Evolutionary conservation across 169 alveolate species (phyloP), one percentile per base, ranked within the genome.

Genomic region (Eimeria acervulina): DNA sequence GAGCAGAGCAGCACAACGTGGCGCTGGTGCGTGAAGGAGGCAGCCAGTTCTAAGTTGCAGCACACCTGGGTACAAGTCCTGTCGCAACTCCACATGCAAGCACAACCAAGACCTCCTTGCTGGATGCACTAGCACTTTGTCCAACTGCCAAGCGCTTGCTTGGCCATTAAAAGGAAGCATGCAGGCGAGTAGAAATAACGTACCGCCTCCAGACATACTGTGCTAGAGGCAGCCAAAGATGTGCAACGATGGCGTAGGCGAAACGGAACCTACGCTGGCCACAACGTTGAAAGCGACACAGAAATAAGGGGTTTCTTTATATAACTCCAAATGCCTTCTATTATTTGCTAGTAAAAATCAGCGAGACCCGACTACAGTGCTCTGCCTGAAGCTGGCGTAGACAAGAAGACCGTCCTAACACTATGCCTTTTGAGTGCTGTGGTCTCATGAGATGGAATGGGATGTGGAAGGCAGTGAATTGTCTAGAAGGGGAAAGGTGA

Each of bases 341-440:
- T 66, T 8, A 66, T n/a, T 66, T 10, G 40, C 44, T 66, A 66
- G 42, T 66, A 66, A 66, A 66, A 66, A 23, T 31, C 21, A 28
- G 78, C 78, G 78, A 66, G 40, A 66, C 78, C 28, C 44, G 44
- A 28, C 21, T 66, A 31, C 44, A 4, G 78, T 66, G 78, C 44
- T 66, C 21, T 23, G 44, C 42, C 7, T 66, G 78, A 1, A 66
- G 78, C 40, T 40, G 78, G 31, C 12, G 78, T 31, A 66, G 78
- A 66, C 72, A 61, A 61, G 78, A 66, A 66, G 78, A 66, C 78
- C 42, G 78, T 44, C 44, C 78, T 28, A 23, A 21, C 78, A 66
- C 78, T 1, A 66, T 44, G 78, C 26, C 44, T 31, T 66, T 66
- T 66, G 78, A 44, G 78, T 66, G 78, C 78, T 66, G 42, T 66